Evolutionary conservation across 2,329 filamentous ascomycete genomes (phyloP), one percentile per base, ranked within the genome.

Genomic region (Penicillium capsulatum): DNA sequence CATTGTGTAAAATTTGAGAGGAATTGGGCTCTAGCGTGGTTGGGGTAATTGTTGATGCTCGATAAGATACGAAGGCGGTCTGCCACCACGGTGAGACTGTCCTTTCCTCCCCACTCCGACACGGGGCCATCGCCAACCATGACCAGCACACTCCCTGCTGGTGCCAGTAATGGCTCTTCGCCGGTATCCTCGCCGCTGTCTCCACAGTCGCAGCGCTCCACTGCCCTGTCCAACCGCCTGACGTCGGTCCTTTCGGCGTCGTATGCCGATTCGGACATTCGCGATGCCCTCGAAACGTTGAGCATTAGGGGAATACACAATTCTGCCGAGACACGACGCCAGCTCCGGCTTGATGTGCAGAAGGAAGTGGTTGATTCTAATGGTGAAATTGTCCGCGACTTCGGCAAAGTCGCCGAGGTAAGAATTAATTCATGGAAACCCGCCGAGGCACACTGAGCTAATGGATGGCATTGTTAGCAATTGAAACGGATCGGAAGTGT

Each of bases 321-420:
- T 60, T 86, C 80, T 9, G 75, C 86, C 7, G 85, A 90, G 50
- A 84, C 82, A 2, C 78, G 92, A 36, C 80, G 91, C 4, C 83
- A 86, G 42, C 68, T 97, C 11, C 81, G 90, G 11, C 67, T 94
- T 1, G 82, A 94, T 59, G 75, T 94, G 1, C 89, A 97, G 61
- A 91, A 85, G 62, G 90, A 97, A 59, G 86, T 96, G 26, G 90
- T 97, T 40, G 80, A 91, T 50, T 89, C 85, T 66, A 96, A 97
- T 78, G 89, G 86, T 34, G 80, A 87, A 49, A 86, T 97, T 48
- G 80, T 97, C 42, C 74, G 79, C 38, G 88, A 95, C 60, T 97
- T 97, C 66, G 87, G 89, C 24, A 77, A 81, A 39, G 88, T 98
- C 49, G 87, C 90, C 19, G 86, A 94, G 75, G 86, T 91, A 65